Evolutionary conservation across 2,329 filamentous ascomycete species (phyloP), one percentile per base, ranked within the genome.

Genomic region (Cyanodermella asteris): DNA sequence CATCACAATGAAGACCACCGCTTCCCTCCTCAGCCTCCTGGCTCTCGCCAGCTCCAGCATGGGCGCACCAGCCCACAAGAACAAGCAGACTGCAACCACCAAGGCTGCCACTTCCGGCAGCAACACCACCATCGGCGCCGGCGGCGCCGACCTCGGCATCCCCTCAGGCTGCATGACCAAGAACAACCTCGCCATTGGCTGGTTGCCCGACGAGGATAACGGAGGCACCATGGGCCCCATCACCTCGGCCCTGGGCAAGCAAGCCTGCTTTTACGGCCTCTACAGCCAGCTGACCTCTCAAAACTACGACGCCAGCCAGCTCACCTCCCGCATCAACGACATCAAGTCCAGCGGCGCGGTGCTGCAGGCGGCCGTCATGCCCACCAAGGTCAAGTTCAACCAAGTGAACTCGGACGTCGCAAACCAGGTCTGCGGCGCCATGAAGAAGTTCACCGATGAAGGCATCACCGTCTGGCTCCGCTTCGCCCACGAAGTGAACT

Each of bases 331-430:
- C 7, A 28, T 36, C 12, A 25, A 22, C 17, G 28, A 35, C 7
- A 23, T 34, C 12, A 28, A 23, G 4, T 20, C 14, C 11, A 15
- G 16, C 7, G 24, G 30, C 12, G 36, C 38, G 5, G 32, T 38
- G 7, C 28, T 41, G 22, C 26, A 38, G 9, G 34, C 38, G n/a
- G 32, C 36, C 21, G 28, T 40, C 20, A 36, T 39, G 35, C 37
- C 38, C 15, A n/a, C n/a, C n/a, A n/a, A 26, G n/a, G n/a, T n/a
- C n/a, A n/a, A n/a, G n/a, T n/a, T n/a, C n/a, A n/a, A n/a, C n/a
- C n/a, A n/a, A n/a, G n/a, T 54, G 43, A 14, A n/a, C n/a, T 7
- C 16, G 5, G 18, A 6, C 13, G 13, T 15, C 13, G 20, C 7
- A 22, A 13, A 15, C 16, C 18, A 14, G 9, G 19, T 31, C 15